These are phyloP conservation scores for Solanum sejunctum DNA, from an alignment of 257 asterid species.

Conservation along the genomic window DNA sequence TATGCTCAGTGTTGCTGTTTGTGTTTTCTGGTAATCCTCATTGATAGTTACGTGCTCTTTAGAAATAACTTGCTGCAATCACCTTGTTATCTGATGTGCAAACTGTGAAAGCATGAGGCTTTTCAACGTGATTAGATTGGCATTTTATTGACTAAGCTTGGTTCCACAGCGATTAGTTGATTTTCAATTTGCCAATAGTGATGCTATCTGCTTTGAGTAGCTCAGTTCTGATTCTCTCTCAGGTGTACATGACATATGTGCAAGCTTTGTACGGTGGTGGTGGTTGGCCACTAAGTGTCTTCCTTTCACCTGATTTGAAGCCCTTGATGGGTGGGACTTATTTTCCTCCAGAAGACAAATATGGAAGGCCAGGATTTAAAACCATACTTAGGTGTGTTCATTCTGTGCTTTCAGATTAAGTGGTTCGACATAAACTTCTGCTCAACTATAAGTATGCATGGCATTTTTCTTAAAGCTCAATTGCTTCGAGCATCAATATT, in stretches of 20 bases:
- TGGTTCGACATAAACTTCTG: not conserved
- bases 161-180: not conserved
- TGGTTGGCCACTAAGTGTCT: slow-evolving; percentile 92
- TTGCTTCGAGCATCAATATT: not conserved
- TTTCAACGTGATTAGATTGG: not conserved
- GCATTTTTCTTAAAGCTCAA: not conserved
- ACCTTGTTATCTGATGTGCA: not conserved
- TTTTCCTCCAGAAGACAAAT: slow-evolving; percentile 89
- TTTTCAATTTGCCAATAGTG: not conserved
- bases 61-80: not conserved
- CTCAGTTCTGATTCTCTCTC: not conserved
- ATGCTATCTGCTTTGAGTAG: not conserved
- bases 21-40: not conserved
- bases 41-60: not conserved
- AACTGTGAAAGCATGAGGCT: not conserved
- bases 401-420: not conserved
- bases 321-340: slow-evolving; percentile 99
- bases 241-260: slow-evolving; percentile 98
- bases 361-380: slow-evolving; percentile 93
- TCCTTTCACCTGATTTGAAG: slow-evolving; percentile 87
- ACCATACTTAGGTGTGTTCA: slow-evolving; percentile 59
- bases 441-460: not conserved
- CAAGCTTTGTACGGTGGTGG: slow-evolving; percentile 94
- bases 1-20: not conserved
- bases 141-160: not conserved